Percentiles rank a stretch among this genome's conserved stretches.
These are phyloP conservation scores for Phytopythium boreale DNA, from an alignment of 352 stramenopile species.

Conservation along the genomic window DNA sequence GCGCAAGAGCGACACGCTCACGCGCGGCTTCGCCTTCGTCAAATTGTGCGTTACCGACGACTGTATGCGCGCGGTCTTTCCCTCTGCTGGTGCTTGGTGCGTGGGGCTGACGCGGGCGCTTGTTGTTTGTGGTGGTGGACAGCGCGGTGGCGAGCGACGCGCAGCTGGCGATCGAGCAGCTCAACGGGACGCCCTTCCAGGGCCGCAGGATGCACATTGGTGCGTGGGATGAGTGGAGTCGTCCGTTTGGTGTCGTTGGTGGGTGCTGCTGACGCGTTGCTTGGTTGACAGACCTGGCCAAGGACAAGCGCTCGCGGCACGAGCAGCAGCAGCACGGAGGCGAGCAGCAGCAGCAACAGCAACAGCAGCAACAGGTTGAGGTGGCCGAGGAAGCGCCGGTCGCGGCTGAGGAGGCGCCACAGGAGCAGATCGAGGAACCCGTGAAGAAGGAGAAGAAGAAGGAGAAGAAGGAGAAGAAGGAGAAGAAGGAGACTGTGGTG, in stretches of 20 bases:
- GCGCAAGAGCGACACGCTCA: slow-evolving; percentile 73
- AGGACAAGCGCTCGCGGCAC: slow-evolving; percentile 61
- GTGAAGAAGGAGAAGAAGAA: slow-evolving; percentile 14
- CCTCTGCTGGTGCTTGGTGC: neutral
- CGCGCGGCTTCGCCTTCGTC: slow-evolving; percentile 84
- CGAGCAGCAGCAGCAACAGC: slow-evolving; percentile 2
- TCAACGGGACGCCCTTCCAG: slow-evolving; percentile 73
- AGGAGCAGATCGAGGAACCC: slow-evolving; percentile 14
- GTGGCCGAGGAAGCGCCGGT: slow-evolving; percentile 15
- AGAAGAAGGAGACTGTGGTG: slow-evolving; percentile 13
- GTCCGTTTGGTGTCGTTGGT: neutral
- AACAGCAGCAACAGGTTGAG: slow-evolving; percentile 17
- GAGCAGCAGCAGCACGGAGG: slow-evolving; percentile 14
- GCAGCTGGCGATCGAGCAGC: slow-evolving; percentile 62
- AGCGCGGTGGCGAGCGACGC: slow-evolving; percentile 77
- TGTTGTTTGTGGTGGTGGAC: slow-evolving; percentile 2
- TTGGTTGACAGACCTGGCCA: slow-evolving; percentile 49
- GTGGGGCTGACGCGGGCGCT: neutral
- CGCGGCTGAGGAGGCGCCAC: slow-evolving; percentile 13
- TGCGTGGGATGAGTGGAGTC: slow-evolving; percentile 20
- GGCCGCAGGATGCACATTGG: slow-evolving; percentile 80
- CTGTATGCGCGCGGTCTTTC: neutral
- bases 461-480: slow-evolving; percentile 14
- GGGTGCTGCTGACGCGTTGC: neutral
- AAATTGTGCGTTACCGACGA: slow-evolving; percentile 60